A percentile compares a stretch with the other conserved stretches of the same genome.
These are phyloP conservation scores for Sporisorium graminicola DNA, from an alignment of 1,284 basidiomycete species.

Conservation along the genomic window DNA sequence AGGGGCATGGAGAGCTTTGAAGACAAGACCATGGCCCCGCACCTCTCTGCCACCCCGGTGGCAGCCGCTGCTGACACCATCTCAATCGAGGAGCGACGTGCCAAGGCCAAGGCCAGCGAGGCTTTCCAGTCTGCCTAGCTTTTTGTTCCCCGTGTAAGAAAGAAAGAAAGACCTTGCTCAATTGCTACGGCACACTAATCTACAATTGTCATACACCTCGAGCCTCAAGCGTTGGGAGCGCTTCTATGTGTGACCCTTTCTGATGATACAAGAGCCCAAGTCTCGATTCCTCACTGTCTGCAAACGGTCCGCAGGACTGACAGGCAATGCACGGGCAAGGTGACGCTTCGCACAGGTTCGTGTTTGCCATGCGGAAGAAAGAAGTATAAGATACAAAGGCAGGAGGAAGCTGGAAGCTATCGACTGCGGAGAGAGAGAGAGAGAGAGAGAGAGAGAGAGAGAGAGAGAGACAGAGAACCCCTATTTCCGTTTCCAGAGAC, in stretches of 20 bases:
- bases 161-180: neutral
- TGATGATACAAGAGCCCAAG: too few relatives aligned
- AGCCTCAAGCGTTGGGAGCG: too few relatives aligned
- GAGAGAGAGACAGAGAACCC: neutral
- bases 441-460: neutral
- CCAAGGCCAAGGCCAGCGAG: conserved; percentile 44
- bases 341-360: conserved; percentile 3
- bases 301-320: too few relatives aligned
- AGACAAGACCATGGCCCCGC: conserved; percentile 59
- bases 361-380: neutral
- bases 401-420: too few relatives aligned
- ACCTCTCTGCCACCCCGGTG: conserved; percentile 30
- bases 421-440: too few relatives aligned
- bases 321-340: too few relatives aligned
- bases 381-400: neutral
- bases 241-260: too few relatives aligned
- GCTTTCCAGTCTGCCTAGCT: conserved; percentile 40
- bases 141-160: neutral
- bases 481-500: neutral
- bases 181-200: neutral
- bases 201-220: neutral
- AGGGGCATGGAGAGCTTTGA: conserved; percentile 85
- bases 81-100: conserved; percentile 36
- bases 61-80: conserved; percentile 18
- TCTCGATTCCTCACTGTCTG: too few relatives aligned